phyloP scores from a whole-genome alignment of 1,284 basidiomycete genomes.

The Papiliotrema flavescens region DNA sequence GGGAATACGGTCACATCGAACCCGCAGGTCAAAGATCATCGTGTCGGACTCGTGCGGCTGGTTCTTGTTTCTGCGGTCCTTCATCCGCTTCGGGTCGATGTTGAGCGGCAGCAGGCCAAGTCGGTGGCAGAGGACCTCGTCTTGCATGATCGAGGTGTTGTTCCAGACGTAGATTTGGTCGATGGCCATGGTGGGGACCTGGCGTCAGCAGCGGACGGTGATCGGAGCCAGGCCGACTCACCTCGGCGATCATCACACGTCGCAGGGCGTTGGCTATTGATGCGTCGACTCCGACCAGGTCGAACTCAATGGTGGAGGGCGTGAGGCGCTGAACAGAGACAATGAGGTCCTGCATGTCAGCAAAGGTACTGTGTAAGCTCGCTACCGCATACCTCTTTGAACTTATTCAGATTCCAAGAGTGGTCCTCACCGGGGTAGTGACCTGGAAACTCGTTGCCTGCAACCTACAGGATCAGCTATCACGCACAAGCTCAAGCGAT shows the following conservation, averaged over 20 bases:
- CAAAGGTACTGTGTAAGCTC: no score
- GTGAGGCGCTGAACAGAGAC: conserved; percentile 75
- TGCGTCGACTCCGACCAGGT: conserved; percentile 92
- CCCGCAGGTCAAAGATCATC: conserved; percentile 76
- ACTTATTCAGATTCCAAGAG: conserved; percentile 72
- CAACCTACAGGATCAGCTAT: conserved; percentile 55
- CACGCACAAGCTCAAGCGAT: background rate
- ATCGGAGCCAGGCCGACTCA: conserved; percentile 51
- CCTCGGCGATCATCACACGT: conserved; percentile 90
- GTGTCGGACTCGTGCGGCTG: conserved; percentile 72
- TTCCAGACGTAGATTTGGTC: conserved; percentile 93
- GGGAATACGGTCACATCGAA: conserved; percentile 65
- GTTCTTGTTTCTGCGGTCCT: conserved; percentile 44
- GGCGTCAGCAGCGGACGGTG: conserved; percentile 7
- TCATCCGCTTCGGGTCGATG: conserved; percentile 67
- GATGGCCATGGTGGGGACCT: conserved; percentile 91
- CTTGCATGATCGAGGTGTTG: conserved; percentile 91
- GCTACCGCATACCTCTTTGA: conserved; percentile 72
- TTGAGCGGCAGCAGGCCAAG: conserved; percentile 86
- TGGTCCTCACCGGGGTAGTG: conserved; percentile 79
- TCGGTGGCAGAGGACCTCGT: conserved; percentile 89
- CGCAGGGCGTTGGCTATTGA: conserved; percentile 93
- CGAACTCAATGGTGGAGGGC: conserved; percentile 82
- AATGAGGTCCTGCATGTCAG: conserved; percentile 59
- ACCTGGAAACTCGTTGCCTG: conserved; percentile 81